Evolutionary conservation across 768 basidiomycete species (phyloP), one percentile per base, ranked within the genome.

Genomic region (Boletus rubroflammeus): DNA sequence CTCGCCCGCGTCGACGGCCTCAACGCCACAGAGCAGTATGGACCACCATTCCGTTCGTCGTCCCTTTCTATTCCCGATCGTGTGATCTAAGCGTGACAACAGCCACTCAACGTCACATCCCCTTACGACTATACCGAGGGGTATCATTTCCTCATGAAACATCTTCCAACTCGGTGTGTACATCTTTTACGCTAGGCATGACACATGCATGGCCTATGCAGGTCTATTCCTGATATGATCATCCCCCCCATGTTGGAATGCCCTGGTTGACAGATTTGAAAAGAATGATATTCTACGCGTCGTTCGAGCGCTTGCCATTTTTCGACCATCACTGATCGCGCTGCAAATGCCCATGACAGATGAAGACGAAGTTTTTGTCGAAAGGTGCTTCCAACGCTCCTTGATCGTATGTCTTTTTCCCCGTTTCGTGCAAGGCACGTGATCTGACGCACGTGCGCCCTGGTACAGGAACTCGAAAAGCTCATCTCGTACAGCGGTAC

Each of bases 71-170:
- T 55, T 46, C 65, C 61, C 6, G 63, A 65, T 50, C 64, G 67
- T 29, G 76, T 75, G 5, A 72, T 76, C 58, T 81, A 55, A 78
- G 85, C 75, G 74, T 80, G 75, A 72, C 90, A 76, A 74, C 78
- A 76, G 77, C 83, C 73, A 68, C 84, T 81, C 44, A 78, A 56
- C 29, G 78, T 86, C 42, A 82, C 84, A 15, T 78, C 81, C 65
- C 89, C 93, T 5, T 96, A 93, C 66, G 93, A 96, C 68, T 97
- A 98, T 65, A 96, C 93, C 15, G 89, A 97, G 75, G 93, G 93
- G 21, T 98, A 98, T 67, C 96, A 97, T 69, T 91, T 90, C 69
- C 77, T 98, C 61, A 98, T 98, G 93, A 90, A 93, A 74, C 90
- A 93, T 72, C 77, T 98, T 47, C 87, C 87, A 40, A 81, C 76